Base-by-base conservation (phyloP, 208 protist genomes). In the Endotrypanum monterogeii region DNA sequence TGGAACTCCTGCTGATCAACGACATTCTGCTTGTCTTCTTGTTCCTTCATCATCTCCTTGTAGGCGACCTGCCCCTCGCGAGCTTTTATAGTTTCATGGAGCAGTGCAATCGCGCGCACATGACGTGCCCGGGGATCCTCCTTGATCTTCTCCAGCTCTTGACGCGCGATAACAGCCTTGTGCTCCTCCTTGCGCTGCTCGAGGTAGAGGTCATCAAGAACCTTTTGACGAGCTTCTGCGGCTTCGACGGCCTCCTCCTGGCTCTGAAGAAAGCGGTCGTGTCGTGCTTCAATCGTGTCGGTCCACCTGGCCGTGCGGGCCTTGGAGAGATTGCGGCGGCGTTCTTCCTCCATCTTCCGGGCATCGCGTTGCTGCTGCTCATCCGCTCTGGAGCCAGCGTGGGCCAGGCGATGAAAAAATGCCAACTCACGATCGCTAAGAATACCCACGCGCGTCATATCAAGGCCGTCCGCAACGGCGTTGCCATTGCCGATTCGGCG, bases 401-500 rank as follows among this genome's bases (percentile, higher is more conserved):
- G 63, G 44, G 75, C 82, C 23, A 96, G 78, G 18, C 80, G 82
- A 23, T 82, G 88, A 48, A 95, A 91, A 76, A 83, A 85, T 41
- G 69, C 58, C 14, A 97, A 84, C 63, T 94, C 89, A 50, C 86
- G 82, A 39, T 97, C 90, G 76, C 87, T 87, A 72, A 97, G 84
- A 50, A 94, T 69, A 14, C 83, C 84, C 18, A 93, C 83, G 65
- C 83, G 86, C 25, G 79, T 79, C 11, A 92, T 50, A 65, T 89
- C 73, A 23, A 84, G 39, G 7, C 90, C 90, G n/a, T 73, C 50
- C 3, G 93, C 93, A n/a, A 97, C 89, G 28, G 90, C 90, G 78
- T 97, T 97, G 50, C 89, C 89, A 48, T 88, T 90, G 62, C 93
- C 93, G 25, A 90, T 75, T 46, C 78, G 87, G 4, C 93, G 90